These are phyloP conservation scores for Filobasidium floriforme DNA, from an alignment of 768 basidiomycete species.

Conservation along the genomic window DNA sequence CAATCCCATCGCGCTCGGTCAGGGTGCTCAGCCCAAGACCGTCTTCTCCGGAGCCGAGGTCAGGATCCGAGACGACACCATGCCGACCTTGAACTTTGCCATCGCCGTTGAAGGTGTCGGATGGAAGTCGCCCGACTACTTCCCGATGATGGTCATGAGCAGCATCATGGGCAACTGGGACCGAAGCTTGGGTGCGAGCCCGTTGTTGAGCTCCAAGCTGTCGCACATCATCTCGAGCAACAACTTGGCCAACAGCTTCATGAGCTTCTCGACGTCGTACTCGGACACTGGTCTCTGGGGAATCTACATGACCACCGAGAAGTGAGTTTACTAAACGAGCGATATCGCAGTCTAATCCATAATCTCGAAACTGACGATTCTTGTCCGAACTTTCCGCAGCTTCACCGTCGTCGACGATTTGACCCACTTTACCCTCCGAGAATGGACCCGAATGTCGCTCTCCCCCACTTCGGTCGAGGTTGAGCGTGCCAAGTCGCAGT, in stretches of 20 bases:
- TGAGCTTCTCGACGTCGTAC: constrained; percentile 98
- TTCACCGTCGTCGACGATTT: constrained; percentile 86
- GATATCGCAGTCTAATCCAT: neutral
- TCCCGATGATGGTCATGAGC: constrained; percentile 98
- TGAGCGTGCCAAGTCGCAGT: constrained; percentile 95
- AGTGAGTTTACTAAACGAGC: constrained; percentile 44
- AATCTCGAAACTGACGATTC: neutral
- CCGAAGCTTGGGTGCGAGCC: constrained; percentile 80
- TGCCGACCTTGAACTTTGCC: constrained; percentile 83
- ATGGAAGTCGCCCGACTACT: constrained; percentile 98
- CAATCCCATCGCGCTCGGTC: constrained; percentile 81
- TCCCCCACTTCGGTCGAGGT: constrained; percentile 77
- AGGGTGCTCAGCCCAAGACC: constrained; percentile 66
- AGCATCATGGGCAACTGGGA: constrained; percentile 99
- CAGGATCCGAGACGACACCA: constrained; percentile 83
- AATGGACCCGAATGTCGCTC: constrained; percentile 92
- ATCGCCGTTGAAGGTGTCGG: constrained; percentile 96
- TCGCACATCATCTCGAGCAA: constrained; percentile 82
- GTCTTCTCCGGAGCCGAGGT: constrained; percentile 90
- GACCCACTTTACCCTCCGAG: constrained; percentile 83
- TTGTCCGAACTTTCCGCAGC: constrained; percentile 28
- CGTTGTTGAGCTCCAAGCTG: constrained; percentile 81
- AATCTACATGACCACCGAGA: constrained; percentile 93
- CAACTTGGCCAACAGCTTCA: constrained; percentile 98
- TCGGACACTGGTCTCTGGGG: constrained; percentile 99